Conservation (phyloP, 306 rosid genomes). For the Leucaena leucocephala region DNA sequence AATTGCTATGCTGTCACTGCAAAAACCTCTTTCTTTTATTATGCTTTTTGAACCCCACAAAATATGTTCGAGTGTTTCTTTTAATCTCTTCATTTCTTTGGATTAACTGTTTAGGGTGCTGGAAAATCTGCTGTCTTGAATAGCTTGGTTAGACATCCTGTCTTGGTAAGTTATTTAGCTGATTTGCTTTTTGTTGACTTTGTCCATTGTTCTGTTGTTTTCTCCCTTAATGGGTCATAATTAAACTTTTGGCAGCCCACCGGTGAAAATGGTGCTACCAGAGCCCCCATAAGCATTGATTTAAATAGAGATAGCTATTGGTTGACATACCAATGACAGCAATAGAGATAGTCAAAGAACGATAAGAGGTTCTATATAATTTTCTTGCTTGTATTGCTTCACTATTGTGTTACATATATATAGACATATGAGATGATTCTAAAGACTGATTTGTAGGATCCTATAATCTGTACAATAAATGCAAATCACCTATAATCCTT, state of each 20-base stretch:
- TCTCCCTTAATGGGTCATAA: not conserved
- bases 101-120: constrained; percentile 66
- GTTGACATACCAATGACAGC: no score
- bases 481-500: no score
- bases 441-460: no score
- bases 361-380: no score
- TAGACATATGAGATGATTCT: no score
- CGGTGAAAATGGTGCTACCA: constrained; percentile 97
- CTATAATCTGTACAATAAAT: no score
- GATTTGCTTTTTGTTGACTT: not conserved
- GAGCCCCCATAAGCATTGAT: constrained; percentile 93
- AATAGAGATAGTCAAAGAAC: no score
- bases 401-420: no score
- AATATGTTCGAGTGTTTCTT: not conserved
- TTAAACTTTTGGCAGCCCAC: constrained; percentile 68
- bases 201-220: not conserved
- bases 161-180: constrained; percentile 65
- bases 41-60: not conserved
- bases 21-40: constrained; percentile 1
- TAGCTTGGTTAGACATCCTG: constrained; percentile 96
- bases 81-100: not conserved
- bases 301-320: constrained; percentile 85
- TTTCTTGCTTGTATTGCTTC: no score
- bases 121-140: constrained; percentile 94
- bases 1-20: not conserved